Percentiles rank a stretch among this genome's conserved stretches.
Conservation (phyloP, 306 rosid species). For the Luffa aegyptiaca region DNA sequence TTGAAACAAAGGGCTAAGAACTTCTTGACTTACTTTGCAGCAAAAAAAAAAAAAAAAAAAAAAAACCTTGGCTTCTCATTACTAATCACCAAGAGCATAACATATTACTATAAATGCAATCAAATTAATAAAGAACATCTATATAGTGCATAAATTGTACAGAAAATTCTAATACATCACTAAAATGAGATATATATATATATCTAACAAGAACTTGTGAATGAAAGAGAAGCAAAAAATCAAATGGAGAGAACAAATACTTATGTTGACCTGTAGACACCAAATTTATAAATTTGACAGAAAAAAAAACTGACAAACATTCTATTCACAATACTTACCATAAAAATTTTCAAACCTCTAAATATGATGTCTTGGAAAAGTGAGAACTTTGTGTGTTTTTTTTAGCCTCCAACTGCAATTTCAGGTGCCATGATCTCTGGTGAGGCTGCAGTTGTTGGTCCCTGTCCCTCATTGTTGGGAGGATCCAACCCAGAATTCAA, state of each 20-base stretch:
- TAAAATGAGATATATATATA: not conserved
- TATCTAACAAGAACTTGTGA: not conserved
- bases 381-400: not conserved
- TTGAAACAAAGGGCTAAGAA: not conserved
- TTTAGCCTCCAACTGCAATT: conserved; percentile 50
- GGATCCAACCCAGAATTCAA: conserved; percentile 19
- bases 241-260: not conserved
- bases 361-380: not conserved
- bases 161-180: conserved; percentile 1
- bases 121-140: not conserved
- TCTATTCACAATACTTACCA: conserved; percentile 16
- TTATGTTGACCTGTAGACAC: not conserved
- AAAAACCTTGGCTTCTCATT: not conserved
- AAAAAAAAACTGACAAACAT: not conserved
- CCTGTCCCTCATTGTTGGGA: conserved; percentile 22
- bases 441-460: conserved; percentile 17
- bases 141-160: not conserved
- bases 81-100: not conserved
- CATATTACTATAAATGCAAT: not conserved
- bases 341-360: not conserved
- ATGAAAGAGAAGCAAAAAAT: not conserved
- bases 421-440: conserved; percentile 50
- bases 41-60: not conserved
- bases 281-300: not conserved
- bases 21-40: not conserved